Evolutionary conservation across 2,329 filamentous ascomycete species (phyloP).

Genomic region (Ascocoryne sarcoides): DNA sequence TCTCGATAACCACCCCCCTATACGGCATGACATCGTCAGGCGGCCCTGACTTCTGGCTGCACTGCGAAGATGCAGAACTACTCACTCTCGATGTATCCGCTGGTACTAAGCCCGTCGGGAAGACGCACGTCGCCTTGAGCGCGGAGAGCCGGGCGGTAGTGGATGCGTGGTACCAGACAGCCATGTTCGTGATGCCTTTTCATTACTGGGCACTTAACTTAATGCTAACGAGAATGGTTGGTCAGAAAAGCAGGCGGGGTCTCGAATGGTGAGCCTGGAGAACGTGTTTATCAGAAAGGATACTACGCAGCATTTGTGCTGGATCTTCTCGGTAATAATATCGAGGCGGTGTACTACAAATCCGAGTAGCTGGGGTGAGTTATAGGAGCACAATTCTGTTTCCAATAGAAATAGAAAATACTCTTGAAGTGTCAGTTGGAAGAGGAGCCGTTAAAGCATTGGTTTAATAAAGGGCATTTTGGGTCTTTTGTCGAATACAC

Average conservation of each 20-base stretch:
- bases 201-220: neutral
- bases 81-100: neutral
- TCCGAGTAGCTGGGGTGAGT: neutral
- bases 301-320: neutral
- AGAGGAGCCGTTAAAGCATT: too few relatives aligned
- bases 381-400: neutral
- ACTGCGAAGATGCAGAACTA: neutral
- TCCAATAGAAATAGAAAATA: too few relatives aligned
- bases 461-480: too few relatives aligned
- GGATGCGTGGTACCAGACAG: neutral
- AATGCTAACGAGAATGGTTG: neutral
- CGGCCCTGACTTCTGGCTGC: neutral
- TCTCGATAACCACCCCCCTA: neutral
- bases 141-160: neutral
- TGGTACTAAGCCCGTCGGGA: neutral
- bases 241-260: neutral
- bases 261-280: neutral
- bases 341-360: neutral
- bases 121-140: neutral
- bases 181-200: neutral
- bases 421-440: too few relatives aligned
- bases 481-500: too few relatives aligned
- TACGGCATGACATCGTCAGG: neutral
- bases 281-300: neutral
- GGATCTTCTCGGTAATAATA: neutral